phyloP scores from a whole-genome alignment of 352 stramenopile genomes.

The Pythium pyrilobum region DNA sequence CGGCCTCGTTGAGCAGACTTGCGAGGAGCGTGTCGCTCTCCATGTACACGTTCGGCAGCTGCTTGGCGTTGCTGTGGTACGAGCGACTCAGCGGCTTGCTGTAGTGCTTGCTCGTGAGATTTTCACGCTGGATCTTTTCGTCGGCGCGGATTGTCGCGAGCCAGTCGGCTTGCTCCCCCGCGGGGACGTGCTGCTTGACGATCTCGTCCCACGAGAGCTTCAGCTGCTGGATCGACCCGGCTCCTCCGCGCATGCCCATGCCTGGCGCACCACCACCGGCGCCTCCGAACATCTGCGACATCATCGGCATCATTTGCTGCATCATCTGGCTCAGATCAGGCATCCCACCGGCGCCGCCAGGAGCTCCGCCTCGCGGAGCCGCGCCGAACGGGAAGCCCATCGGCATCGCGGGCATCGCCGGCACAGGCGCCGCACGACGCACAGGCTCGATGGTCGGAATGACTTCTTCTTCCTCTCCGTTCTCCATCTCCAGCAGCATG shows the following conservation, averaged over 20 bases:
- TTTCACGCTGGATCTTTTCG: conserved; percentile 32
- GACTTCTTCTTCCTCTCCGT: conserved; percentile 5
- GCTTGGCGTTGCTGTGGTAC: conserved; percentile 41
- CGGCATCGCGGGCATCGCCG: conserved; percentile 1
- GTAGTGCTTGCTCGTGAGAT: conserved; percentile 25
- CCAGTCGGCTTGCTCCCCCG: conserved; percentile 55
- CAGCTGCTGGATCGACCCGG: conserved; percentile 28
- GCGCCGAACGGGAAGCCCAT: conserved; percentile 26
- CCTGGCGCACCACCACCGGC: conserved; percentile 9
- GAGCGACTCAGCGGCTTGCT: conserved; percentile 49
- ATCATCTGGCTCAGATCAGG: conserved; percentile 78
- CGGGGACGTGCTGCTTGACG: conserved; percentile 51
- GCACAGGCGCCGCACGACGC: conserved; percentile 3
- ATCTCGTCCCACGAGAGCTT: conserved; percentile 64
- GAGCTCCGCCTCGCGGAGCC: background rate
- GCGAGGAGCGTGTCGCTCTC: conserved; percentile 52
- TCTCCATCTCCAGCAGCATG: conserved; percentile 71
- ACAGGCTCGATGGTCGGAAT: conserved; percentile 21
- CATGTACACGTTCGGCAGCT: conserved; percentile 64
- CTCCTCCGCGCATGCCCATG: conserved; percentile 15
- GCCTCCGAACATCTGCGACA: conserved; percentile 73
- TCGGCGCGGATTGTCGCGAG: conserved; percentile 60
- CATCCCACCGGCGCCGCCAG: conserved; percentile 22
- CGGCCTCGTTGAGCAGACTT: conserved; percentile 56
- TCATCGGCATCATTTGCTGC: conserved; percentile 87